Base-by-base conservation (phyloP, 345 rosid species). In the Boechera divaricarpa region DNA sequence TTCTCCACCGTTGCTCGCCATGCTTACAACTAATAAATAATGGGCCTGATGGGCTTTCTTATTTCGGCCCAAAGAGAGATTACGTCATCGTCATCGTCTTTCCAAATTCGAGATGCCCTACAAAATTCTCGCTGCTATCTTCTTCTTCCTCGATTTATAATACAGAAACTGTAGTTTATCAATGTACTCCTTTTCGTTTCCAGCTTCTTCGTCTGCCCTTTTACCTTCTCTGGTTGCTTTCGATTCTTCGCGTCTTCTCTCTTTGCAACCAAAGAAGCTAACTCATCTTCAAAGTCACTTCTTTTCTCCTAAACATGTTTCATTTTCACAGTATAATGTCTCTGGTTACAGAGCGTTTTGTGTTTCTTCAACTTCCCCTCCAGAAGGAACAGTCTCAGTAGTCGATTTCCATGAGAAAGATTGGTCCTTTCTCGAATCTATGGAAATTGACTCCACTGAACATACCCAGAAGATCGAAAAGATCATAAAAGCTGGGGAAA, bases 391-490 rank as follows among this genome's bases (percentile, higher is more conserved):
- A 69, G 68, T 74, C 44, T 69, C 82, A 1, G 83, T 72, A 1
- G 68, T 85, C 39, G 98, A 92, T 67, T 83, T 90, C 42, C 7
- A 67, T 52, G 97, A 92, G 79, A 89, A 93, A 82, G 97, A 93
- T 78, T 93, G 95, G 93, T 93, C 98, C 4, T 89, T 91, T 87
- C 92, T 93, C 28, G 96, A 91, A 79, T 77, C 83, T 2, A 87
- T 87, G 80, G 89, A 85, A 53, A 70, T 67, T 7, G 80, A 82
- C 33, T 72, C 85, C 16, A 4, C 56, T 65, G 82, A 86, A 51
- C 77, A 77, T 57, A 73, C 62, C 5, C 72, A 77, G 63, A 89
- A 88, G 54, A 68, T 88, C 5, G 85, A 81, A 33, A 83, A 63
- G 48, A 87, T 94, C 69, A 74, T 88, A 62, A 53, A 76, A 6